phyloP scores from a whole-genome alignment of 2,329 filamentous ascomycete species.

The Colletotrichum sp. region DNA sequence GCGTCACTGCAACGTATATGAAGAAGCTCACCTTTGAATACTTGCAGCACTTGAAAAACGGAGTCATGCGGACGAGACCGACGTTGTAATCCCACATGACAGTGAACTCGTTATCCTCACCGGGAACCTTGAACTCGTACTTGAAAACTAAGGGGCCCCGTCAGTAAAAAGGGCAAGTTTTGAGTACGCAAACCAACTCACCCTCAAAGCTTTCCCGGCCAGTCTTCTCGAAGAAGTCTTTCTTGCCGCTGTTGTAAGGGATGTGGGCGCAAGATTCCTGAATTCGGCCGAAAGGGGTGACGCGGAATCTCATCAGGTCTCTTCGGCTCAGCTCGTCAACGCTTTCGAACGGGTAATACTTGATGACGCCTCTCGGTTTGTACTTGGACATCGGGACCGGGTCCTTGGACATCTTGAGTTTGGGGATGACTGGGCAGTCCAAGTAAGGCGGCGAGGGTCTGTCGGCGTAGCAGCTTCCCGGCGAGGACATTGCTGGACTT shows the following conservation, averaged over 20 bases:
- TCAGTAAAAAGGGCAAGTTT: background rate
- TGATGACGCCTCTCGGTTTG: slow-evolving; percentile 68
- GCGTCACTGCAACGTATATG: background rate
- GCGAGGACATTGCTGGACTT: slow-evolving; percentile 42
- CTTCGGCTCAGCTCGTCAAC: slow-evolving; percentile 60
- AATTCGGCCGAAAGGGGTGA: slow-evolving; percentile 71
- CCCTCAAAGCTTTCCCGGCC: slow-evolving; percentile 89
- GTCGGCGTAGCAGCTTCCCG: slow-evolving; percentile 36
- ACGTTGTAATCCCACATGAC: slow-evolving; percentile 99
- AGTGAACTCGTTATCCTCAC: slow-evolving; percentile 68
- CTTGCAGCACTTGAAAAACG: slow-evolving; percentile 89
- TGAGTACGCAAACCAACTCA: slow-evolving; percentile 40
- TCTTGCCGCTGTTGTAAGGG: slow-evolving; percentile 94
- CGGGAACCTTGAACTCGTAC: slow-evolving; percentile 79
- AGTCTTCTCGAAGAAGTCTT: slow-evolving; percentile 84
- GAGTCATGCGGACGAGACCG: slow-evolving; percentile 90
- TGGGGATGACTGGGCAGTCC: slow-evolving; percentile 36
- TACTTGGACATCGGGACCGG: slow-evolving; percentile 66
- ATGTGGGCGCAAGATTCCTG: slow-evolving; percentile 74
- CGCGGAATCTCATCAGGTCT: slow-evolving; percentile 66
- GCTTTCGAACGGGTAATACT: slow-evolving; percentile 76
- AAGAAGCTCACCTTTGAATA: slow-evolving; percentile 73
- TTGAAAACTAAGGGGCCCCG: slow-evolving; percentile 69
- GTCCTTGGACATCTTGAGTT: slow-evolving; percentile 70
- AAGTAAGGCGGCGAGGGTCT: slow-evolving; percentile 28